Evolutionary conservation across 495 filamentous ascomycete genomes (phyloP), one percentile per base, ranked within the genome.

Genomic region (Pyrenopolyporus hunteri): DNA sequence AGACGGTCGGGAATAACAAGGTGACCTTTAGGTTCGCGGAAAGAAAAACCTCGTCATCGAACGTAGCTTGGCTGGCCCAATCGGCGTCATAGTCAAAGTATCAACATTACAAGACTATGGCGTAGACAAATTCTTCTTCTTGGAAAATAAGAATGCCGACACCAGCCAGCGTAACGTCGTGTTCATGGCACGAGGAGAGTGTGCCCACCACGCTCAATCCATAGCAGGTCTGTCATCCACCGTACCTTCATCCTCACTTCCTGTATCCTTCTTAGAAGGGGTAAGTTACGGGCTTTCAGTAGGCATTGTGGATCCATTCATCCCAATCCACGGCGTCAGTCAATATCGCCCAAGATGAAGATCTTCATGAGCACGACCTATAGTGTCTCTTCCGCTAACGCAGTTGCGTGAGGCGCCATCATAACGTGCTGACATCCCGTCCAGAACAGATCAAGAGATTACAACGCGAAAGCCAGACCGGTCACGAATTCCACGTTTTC

Each of bases 21-120:
- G 55, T 69, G 57, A 43, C 26, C n/a, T n/a, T 42, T 69, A 98
- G 94, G 89, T 97, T 58, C 88, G 91, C 71, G 95, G 95, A 54
- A 98, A 97, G 86, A 99, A 99, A 81, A 96, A 97, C 75, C 82
- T 99, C 59, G 89, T 98, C 49, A 87, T 98, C 68, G 93, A 97
- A 71, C 89, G 90, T 74, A 83, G 87, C 66, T 82, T 99, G 64
- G 92, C 93, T 62, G 93, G 93, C 31, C 89, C 92, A 28, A 82
- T 99, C 45, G 90, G 91, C 43, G 82, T 95, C 51, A 88, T 98
- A 69, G 89, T 95, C 77, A 97, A 97, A 72, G 94, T 96, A 69
- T 96, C 95, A 37, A 83, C 76, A 5, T 59, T 83, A 26, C 78
- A 85, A 66, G 93, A 99, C 64, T 96, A 98, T 79, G 95, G 95